Conservation (phyloP, 768 basidiomycete species). For the Dacryopinax primogenitus region DNA sequence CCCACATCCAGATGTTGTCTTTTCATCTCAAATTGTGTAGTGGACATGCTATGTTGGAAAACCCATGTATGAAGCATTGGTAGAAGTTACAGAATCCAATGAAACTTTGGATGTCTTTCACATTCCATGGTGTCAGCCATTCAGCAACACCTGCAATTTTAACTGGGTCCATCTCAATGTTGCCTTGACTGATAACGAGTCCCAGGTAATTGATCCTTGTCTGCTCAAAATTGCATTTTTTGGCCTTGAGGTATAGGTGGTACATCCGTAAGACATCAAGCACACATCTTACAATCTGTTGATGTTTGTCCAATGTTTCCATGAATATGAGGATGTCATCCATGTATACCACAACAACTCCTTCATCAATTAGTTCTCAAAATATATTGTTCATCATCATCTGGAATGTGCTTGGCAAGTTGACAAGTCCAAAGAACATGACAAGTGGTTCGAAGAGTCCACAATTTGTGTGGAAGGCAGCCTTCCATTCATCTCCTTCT, state of each 20-base stretch:
- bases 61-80: conserved; percentile 27
- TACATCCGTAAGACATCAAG: not conserved
- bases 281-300: not conserved
- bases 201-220: conserved; percentile 21
- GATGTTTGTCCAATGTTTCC: not conserved
- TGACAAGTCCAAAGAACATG: not conserved
- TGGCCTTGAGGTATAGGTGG: not conserved
- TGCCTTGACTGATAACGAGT: conserved; percentile 9
- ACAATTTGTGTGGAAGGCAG: not conserved
- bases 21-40: too few relatives aligned
- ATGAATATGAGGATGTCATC: not conserved
- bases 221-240: conserved; percentile 24
- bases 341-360: not conserved
- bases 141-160: conserved; percentile 26
- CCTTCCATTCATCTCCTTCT: conserved; percentile 11
- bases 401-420: conserved; percentile 11
- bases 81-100: conserved; percentile 30
- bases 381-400: not conserved
- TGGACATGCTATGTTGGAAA: too few relatives aligned
- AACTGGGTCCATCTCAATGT: conserved; percentile 25
- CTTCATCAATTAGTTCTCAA: not conserved
- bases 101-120: conserved; percentile 26
- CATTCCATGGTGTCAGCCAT: conserved; percentile 24
- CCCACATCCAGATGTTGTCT: too few relatives aligned
- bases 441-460: not conserved